phyloP scores from a whole-genome alignment of 2,329 filamentous ascomycete genomes.

The Neodidymelliopsis sp. region DNA sequence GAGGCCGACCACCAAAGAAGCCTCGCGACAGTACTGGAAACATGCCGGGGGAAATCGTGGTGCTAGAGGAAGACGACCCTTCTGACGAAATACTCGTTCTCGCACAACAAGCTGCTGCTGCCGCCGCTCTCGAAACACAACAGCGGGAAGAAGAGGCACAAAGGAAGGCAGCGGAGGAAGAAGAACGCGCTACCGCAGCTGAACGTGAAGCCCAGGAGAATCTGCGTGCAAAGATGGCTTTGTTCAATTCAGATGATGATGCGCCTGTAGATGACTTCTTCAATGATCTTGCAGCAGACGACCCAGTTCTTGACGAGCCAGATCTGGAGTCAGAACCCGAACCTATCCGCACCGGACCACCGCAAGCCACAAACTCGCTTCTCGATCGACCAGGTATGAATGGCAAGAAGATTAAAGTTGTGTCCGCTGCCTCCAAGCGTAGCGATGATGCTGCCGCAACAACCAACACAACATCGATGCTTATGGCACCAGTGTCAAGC shows the following conservation, averaged over 20 bases:
- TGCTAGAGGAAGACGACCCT: constrained; percentile 44
- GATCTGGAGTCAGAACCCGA: constrained; percentile 3
- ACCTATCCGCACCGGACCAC: constrained; percentile 19
- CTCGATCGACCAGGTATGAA: constrained; percentile 36
- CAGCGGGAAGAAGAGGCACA: constrained; percentile 28
- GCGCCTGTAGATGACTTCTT: constrained; percentile 39
- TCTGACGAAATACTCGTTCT: constrained; percentile 28
- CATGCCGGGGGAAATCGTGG: constrained; percentile 38
- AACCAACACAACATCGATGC: constrained; percentile 23
- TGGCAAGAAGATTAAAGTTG: constrained; percentile 49
- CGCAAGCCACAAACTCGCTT: constrained; percentile 37
- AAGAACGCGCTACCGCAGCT: constrained; percentile 28
- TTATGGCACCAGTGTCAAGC: constrained; percentile 18
- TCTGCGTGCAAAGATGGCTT: constrained; percentile 43
- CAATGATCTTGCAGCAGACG: constrained; percentile 32
- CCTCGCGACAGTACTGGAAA: constrained; percentile 37
- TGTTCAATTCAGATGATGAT: constrained; percentile 41
- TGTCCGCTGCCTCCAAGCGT: constrained; percentile 33
- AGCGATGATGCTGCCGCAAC: constrained; percentile 19
- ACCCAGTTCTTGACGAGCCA: constrained; percentile 16
- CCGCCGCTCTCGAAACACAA: constrained; percentile 37
- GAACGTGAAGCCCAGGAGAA: constrained; percentile 46
- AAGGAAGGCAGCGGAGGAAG: constrained; percentile 12
- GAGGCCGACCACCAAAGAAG: constrained; percentile 32
- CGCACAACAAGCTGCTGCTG: constrained; percentile 35